These are phyloP conservation scores for Aureobasidium pullulans DNA, from an alignment of 2,329 filamentous ascomycete genomes.

Conservation along the genomic window DNA sequence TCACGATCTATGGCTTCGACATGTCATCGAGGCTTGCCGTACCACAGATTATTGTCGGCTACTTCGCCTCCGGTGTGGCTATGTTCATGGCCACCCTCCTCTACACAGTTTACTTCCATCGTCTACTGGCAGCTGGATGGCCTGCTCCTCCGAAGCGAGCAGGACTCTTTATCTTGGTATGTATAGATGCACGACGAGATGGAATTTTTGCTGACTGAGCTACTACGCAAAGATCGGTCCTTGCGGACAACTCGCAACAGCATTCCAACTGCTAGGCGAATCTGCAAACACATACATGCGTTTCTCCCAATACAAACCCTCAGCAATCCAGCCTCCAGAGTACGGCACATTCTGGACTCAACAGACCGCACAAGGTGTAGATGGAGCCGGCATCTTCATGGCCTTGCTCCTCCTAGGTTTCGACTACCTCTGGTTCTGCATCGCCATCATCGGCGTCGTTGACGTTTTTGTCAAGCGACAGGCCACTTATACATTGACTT, in stretches of 20 bases:
- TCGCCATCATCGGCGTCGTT: slow-evolving; percentile 14
- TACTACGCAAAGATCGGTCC: slow-evolving; percentile 9
- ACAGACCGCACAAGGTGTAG: slow-evolving; percentile 8
- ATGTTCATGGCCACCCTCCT: slow-evolving; percentile 15
- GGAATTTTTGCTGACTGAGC: not conserved
- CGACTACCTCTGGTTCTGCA: slow-evolving; percentile 12
- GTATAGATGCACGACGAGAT: not conserved
- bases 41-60: slow-evolving; percentile 14
- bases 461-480: slow-evolving; percentile 13
- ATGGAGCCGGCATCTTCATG: slow-evolving; percentile 13
- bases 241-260: slow-evolving; percentile 14
- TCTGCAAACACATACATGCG: slow-evolving; percentile 6
- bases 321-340: slow-evolving; percentile 1
- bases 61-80: slow-evolving; percentile 13
- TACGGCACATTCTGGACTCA: slow-evolving; percentile 14
- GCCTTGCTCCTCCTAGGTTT: slow-evolving; percentile 14
- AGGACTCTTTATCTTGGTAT: slow-evolving; percentile 6
- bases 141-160: slow-evolving; percentile 6
- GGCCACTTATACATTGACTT: slow-evolving; percentile 8
- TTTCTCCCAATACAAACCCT: slow-evolving; percentile 14
- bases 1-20: not conserved
- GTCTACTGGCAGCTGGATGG: slow-evolving; percentile 10
- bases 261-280: slow-evolving; percentile 13
- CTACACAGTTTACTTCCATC: slow-evolving; percentile 16
- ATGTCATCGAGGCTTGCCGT: slow-evolving; percentile 15